A percentile compares a stretch with the other conserved stretches of the same genome.
Conservation (phyloP, 2,329 filamentous ascomycete species). For the Cladosporium sp. region DNA sequence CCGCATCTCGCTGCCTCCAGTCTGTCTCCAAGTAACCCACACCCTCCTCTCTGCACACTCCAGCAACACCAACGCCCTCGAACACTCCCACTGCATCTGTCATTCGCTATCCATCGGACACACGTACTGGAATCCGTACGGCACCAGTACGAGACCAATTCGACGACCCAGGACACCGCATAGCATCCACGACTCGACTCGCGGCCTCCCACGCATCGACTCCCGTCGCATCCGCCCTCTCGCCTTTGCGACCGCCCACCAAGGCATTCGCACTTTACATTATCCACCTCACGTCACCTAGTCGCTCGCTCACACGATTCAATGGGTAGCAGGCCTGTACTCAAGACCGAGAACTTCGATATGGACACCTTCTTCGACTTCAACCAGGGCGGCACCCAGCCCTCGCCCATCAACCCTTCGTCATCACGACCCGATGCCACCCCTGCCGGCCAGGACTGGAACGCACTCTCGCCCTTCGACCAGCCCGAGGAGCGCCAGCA, state of each 20-base stretch:
- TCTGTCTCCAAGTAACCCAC: not conserved
- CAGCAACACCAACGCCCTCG: not conserved
- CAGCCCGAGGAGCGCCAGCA: constrained; percentile 33
- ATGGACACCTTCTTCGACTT: constrained; percentile 40
- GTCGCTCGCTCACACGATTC: not conserved
- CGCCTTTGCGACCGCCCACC: not conserved
- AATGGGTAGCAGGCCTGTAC: constrained; percentile 14
- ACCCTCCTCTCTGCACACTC: not conserved
- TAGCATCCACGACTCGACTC: not conserved
- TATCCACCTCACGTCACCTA: not conserved
- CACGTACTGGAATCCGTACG: no score
- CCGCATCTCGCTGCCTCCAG: constrained; percentile 10
- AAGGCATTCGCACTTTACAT: not conserved
- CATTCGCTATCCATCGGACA: not conserved
- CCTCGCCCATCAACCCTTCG: constrained; percentile 26
- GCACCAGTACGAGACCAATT: no score
- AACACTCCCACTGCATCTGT: not conserved
- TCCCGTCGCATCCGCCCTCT: not conserved
- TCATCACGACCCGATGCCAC: constrained; percentile 24
- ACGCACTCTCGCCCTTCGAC: constrained; percentile 29
- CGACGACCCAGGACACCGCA: not conserved
- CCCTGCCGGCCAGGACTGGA: constrained; percentile 12
- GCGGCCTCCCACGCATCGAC: not conserved
- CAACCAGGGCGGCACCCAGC: constrained; percentile 30
- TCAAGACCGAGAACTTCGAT: constrained; percentile 36